phyloP scores from a whole-genome alignment of 1,139 yeast species.

The Hemisphaericaspora xylofermentans region DNA sequence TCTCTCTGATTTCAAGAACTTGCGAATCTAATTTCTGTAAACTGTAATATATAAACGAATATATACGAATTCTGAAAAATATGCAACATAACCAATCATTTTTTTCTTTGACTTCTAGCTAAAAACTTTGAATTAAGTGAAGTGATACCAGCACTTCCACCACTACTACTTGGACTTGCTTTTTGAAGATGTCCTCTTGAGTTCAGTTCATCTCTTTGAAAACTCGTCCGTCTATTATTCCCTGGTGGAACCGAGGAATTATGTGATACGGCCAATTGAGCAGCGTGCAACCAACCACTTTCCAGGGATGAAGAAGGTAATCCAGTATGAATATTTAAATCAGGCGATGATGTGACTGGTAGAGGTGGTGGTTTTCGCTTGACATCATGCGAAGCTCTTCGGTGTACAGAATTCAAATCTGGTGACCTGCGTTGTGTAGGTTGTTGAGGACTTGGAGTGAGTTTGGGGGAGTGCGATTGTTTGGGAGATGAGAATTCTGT shows the following conservation, averaged over 20 bases:
- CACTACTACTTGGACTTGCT: constrained; percentile 5
- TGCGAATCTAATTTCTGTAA: too few relatives aligned
- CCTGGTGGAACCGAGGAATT: constrained; percentile 25
- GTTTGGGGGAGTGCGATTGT: neutral
- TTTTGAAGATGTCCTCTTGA: neutral
- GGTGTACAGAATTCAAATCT: neutral
- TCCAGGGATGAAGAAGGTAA: constrained; percentile 20
- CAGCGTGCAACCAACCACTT: constrained; percentile 41
- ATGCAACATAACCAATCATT: constrained; percentile 16
- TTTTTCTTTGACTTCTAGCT: constrained; percentile 43
- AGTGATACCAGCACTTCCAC: constrained; percentile 24
- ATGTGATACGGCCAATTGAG: constrained; percentile 46
- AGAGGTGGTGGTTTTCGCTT: constrained; percentile 6
- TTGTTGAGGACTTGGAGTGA: neutral
- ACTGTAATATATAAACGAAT: too few relatives aligned
- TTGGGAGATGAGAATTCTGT: neutral
- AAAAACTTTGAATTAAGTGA: constrained; percentile 44
- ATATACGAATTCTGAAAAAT: neutral
- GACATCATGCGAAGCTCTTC: neutral
- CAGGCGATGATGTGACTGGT: constrained; percentile 25
- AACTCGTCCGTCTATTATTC: constrained; percentile 35
- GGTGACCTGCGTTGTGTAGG: neutral
- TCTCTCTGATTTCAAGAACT: too few relatives aligned
- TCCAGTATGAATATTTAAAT: constrained; percentile 37
- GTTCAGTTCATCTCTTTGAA: constrained; percentile 31